phyloP scores from a whole-genome alignment of 192 early-diverging fungal species.

The Coemansia sp. region DNA sequence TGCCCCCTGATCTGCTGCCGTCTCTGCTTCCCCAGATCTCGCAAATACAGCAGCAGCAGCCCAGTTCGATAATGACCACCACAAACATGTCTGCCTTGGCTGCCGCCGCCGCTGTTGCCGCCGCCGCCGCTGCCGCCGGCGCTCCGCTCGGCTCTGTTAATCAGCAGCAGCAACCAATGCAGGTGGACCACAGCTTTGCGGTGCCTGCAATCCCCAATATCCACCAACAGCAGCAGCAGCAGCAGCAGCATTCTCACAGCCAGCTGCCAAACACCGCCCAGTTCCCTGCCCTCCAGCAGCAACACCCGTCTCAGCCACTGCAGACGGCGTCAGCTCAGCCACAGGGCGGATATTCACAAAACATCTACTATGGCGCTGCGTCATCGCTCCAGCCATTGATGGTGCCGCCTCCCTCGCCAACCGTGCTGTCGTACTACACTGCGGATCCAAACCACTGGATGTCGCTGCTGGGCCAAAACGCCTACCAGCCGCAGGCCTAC shows the following conservation, averaged over 20 bases:
- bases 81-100: constrained; percentile 30
- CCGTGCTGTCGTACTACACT: constrained; percentile 51
- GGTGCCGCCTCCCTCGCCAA: constrained; percentile 53
- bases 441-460: constrained; percentile 43
- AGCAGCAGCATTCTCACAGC: not conserved
- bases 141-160: not conserved
- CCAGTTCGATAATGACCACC: constrained; percentile 3
- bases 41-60: constrained; percentile 14
- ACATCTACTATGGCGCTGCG: constrained; percentile 17
- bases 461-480: constrained; percentile 36
- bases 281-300: not conserved
- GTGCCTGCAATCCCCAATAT: constrained; percentile 14
- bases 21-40: constrained; percentile 25
- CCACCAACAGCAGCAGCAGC: constrained; percentile 8
- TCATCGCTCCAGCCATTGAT: constrained; percentile 42
- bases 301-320: constrained; percentile 7
- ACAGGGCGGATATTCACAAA: constrained; percentile 13
- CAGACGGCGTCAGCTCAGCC: constrained; percentile 1
- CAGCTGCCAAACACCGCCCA: not conserved
- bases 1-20: constrained; percentile 40
- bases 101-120: constrained; percentile 15
- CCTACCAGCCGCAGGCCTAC: constrained; percentile 40
- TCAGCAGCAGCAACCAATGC: constrained; percentile 16
- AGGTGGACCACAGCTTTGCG: constrained; percentile 18
- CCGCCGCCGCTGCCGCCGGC: constrained; percentile 9